Conservation (phyloP, 257 asterid genomes). For the Scutellaria minor region DNA sequence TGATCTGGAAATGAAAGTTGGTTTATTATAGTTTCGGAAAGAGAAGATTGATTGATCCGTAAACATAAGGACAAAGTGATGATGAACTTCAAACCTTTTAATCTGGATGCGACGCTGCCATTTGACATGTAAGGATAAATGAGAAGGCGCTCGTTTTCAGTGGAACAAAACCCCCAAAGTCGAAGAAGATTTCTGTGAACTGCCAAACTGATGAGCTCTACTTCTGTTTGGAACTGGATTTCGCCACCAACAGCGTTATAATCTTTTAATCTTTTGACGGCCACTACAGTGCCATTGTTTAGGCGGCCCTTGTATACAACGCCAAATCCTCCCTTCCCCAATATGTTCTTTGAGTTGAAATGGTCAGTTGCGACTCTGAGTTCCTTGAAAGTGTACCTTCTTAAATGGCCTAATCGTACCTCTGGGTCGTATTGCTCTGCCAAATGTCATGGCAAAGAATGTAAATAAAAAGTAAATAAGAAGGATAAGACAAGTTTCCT, state of each 20-base stretch:
- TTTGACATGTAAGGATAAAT: constrained; percentile 87
- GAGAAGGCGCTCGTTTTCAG: constrained; percentile 86
- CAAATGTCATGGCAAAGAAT: constrained; percentile 18
- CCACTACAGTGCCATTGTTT: constrained; percentile 80
- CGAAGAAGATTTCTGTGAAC: constrained; percentile 90
- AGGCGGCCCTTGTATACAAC: constrained; percentile 82
- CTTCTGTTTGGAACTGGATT: constrained; percentile 95
- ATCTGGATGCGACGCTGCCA: constrained; percentile 85
- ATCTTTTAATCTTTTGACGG: constrained; percentile 91
- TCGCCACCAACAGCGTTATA: constrained; percentile 86
- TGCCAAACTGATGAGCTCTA: constrained; percentile 87
- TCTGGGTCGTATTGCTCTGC: constrained; percentile 95
- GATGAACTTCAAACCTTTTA: constrained; percentile 55
- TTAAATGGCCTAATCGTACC: constrained; percentile 84
- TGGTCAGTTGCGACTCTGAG: constrained; percentile 84
- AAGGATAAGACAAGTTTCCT: background rate
- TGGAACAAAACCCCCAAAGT: constrained; percentile 89
- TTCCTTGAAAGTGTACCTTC: constrained; percentile 83
- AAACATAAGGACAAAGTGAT: background rate
- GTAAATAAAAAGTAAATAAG: background rate
- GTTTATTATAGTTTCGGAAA: too few species aligned
- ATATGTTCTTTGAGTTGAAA: constrained; percentile 76
- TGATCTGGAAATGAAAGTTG: constrained; percentile 49
- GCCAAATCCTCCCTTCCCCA: constrained; percentile 95
- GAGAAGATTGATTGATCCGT: too few species aligned